A percentile compares a stretch with the other conserved stretches of the same genome.
Evolutionary conservation across 805 yeast species (phyloP).

Genomic region (Hanseniaspora thailandica): DNA sequence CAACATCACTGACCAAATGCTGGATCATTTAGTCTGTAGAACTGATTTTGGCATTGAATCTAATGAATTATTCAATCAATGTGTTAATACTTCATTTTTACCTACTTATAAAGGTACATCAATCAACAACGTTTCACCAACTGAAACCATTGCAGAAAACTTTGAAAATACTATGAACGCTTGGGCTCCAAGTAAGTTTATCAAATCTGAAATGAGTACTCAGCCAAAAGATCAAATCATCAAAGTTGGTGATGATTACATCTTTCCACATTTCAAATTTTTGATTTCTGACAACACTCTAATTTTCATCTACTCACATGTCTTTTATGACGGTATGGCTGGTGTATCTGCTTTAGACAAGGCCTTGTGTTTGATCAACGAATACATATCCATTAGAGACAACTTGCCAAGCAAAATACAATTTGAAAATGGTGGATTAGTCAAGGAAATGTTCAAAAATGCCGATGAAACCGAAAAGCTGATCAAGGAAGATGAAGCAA

Average conservation of each 20-base stretch:
- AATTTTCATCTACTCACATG: conserved; percentile 10
- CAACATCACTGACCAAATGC: neutral
- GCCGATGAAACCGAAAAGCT: neutral
- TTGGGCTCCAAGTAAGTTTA: neutral
- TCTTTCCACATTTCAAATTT: neutral
- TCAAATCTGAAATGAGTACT: neutral
- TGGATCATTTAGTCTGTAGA: neutral
- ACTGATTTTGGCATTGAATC: neutral
- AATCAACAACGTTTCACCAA: neutral
- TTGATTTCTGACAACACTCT: neutral
- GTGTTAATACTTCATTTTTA: neutral
- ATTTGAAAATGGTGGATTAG: neutral
- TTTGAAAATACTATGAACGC: neutral
- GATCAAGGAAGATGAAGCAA: neutral
- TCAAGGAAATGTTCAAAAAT: neutral
- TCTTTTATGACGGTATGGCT: conserved; percentile 13
- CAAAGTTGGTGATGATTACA: neutral
- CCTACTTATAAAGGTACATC: neutral
- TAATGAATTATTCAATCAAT: neutral
- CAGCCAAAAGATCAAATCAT: neutral
- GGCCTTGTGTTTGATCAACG: neutral
- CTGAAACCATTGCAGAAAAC: neutral
- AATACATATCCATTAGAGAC: neutral
- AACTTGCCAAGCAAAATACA: neutral
- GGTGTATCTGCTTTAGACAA: conserved; percentile 3